These are phyloP conservation scores for Aspergillus sp. DNA, from an alignment of 2,329 filamentous ascomycete species.

Conservation along the genomic window DNA sequence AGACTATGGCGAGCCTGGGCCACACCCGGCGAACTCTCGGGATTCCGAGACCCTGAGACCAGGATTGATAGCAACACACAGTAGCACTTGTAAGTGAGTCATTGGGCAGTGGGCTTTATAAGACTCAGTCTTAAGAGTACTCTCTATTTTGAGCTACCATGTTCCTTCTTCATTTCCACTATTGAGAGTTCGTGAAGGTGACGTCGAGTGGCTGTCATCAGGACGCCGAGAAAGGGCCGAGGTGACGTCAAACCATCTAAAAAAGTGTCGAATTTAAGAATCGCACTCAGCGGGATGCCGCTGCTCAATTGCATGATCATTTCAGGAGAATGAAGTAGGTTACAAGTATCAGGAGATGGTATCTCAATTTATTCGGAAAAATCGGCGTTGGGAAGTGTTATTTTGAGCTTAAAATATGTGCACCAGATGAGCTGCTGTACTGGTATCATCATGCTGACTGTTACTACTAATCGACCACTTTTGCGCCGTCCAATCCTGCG, in stretches of 20 bases:
- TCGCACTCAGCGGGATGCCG: background rate
- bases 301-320: background rate
- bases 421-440: background rate
- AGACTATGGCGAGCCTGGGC: slow-evolving; percentile 25
- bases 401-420: background rate
- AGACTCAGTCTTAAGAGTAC: background rate
- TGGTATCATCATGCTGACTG: background rate
- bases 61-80: too few species aligned
- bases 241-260: slow-evolving; percentile 29
- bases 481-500: background rate
- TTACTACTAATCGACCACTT: background rate
- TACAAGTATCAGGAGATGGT: background rate
- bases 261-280: slow-evolving; percentile 6
- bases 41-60: background rate
- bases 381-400: background rate
- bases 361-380: background rate
- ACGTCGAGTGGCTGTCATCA: background rate
- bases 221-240: slow-evolving; percentile 32
- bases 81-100: background rate
- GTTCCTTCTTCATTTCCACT: background rate
- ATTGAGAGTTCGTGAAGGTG: background rate
- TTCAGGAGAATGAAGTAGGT: background rate
- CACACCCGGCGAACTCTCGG: slow-evolving; percentile 26
- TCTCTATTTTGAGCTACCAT: background rate
- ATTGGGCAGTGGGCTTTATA: background rate